Base-by-base conservation (phyloP, 768 basidiomycete genomes). In the Boletus rufocinnamomeus region DNA sequence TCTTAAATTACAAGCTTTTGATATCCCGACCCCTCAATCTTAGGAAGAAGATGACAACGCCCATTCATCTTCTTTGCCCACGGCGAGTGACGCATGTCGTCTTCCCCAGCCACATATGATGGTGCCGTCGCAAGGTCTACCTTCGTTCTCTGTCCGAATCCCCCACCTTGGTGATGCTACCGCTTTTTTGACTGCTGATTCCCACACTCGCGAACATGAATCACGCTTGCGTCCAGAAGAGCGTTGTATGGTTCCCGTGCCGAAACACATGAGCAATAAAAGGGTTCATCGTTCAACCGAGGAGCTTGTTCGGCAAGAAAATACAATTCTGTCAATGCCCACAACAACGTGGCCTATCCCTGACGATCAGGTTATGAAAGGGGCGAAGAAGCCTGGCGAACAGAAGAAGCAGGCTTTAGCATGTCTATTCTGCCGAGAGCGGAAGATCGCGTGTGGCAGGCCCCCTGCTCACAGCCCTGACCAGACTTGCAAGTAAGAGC, bases 391-490 rank as follows among this genome's bases (percentile, higher is more conserved):
- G 65, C 61, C 66, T 46, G 72, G 73, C 23, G 72, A 73, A 35
- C 73, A 78, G 68, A 76, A 77, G 69, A 79, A 79, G 69, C 79
- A 80, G 55, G 76, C 75, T 54, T 71, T 81, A 55, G 78, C 77
- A 56, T 81, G 80, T 57, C 66, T 77, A 52, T 81, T 81, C 69
- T 81, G 80, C 60, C 72, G 80, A 58, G 78, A 79, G 69, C 70
- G 80, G 59, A 81, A 81, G 69, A 81, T 81, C 63, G 79, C 79
- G 25, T 81, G 80, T 62, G 80, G 80, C 32, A 69, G 77, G 17
- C 79, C 79, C 17, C 61, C 72, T 54, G 72, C 75, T 28, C 73
- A 73, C 21, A 72, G 60, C 60, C 63, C 67, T 55, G 75, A 77
- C 52, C 70, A 68, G 55, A 73, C 77, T 9, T 81, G 80, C 80